phyloP scores from a whole-genome alignment of 2,329 filamentous ascomycete species.

The Epichloe gansuensis region DNA sequence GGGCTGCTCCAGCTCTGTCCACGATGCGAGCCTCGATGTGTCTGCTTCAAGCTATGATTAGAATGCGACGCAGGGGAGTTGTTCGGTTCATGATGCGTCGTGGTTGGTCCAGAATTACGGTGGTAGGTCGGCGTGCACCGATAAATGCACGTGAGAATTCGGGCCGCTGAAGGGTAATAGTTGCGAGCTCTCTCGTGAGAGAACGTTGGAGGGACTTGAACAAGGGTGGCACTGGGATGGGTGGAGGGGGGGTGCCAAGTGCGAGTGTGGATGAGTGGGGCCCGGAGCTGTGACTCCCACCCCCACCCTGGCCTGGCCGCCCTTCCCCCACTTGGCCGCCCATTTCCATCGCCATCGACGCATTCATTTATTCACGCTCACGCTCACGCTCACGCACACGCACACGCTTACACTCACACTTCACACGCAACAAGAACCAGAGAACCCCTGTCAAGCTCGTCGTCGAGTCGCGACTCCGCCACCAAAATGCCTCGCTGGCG shows the following conservation, averaged over 20 bases:
- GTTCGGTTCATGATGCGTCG: slow-evolving; percentile 13
- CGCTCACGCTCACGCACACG: not conserved
- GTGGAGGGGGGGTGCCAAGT: not conserved
- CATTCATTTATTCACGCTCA: not conserved
- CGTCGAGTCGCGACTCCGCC: too few species aligned
- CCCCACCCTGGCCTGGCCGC: not conserved
- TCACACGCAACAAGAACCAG: not conserved
- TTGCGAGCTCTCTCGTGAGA: not conserved
- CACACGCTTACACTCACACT: not conserved
- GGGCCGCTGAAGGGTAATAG: not conserved
- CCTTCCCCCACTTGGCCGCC: not conserved
- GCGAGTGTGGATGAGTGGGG: not conserved
- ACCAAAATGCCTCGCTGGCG: too few species aligned
- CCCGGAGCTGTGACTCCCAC: not conserved
- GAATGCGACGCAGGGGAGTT: slow-evolving; percentile 8
- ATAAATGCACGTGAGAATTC: not conserved
- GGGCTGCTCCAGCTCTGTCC: slow-evolving; percentile 8
- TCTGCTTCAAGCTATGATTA: slow-evolving; percentile 8
- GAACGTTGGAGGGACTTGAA: not conserved
- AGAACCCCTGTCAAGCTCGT: not conserved
- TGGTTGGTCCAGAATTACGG: not conserved
- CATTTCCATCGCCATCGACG: not conserved
- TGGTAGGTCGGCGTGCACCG: not conserved
- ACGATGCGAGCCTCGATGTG: slow-evolving; percentile 3
- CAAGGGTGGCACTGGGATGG: not conserved